A percentile compares a stretch with the other conserved stretches of the same genome.
phyloP scores from a whole-genome alignment of 2,329 filamentous ascomycete species.

The Curvularia sp. region DNA sequence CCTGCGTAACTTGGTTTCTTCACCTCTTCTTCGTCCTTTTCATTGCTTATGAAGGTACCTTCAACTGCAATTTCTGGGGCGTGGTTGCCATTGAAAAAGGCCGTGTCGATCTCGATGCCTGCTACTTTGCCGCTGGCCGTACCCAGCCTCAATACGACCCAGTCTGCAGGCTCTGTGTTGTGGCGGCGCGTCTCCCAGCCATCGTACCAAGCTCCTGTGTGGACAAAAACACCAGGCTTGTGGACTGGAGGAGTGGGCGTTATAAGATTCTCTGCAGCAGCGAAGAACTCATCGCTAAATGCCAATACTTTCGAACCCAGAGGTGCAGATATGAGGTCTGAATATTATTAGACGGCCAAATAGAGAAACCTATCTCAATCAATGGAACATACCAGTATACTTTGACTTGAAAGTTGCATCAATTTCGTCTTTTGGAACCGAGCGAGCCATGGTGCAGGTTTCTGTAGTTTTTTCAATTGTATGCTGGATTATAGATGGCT shows the following conservation, averaged over 20 bases:
- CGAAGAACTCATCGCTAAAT: slow-evolving; percentile 68
- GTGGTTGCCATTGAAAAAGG: slow-evolving; percentile 83
- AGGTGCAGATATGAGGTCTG: slow-evolving; percentile 61
- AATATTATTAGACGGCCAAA: background rate
- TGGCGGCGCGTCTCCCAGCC: slow-evolving; percentile 70
- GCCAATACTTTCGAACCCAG: slow-evolving; percentile 61
- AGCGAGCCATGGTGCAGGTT: slow-evolving; percentile 40
- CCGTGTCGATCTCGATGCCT: slow-evolving; percentile 80
- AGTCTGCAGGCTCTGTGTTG: slow-evolving; percentile 65
- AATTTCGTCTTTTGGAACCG: slow-evolving; percentile 58
- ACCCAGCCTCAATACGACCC: slow-evolving; percentile 66
- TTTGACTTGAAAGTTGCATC: slow-evolving; percentile 62
- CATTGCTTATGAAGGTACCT: slow-evolving; percentile 66
- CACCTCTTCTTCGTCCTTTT: slow-evolving; percentile 68
- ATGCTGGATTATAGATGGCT: background rate
- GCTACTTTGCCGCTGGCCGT: slow-evolving; percentile 72
- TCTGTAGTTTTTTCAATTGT: background rate
- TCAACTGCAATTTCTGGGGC: slow-evolving; percentile 80
- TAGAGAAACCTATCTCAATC: background rate
- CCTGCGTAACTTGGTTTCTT: slow-evolving; percentile 48
- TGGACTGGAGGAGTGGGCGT: slow-evolving; percentile 63
- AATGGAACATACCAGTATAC: slow-evolving; percentile 54
- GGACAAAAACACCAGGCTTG: slow-evolving; percentile 64
- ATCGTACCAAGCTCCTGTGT: slow-evolving; percentile 69
- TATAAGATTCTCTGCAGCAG: slow-evolving; percentile 64